Percentiles rank a stretch among this genome's conserved stretches.
phyloP scores from a whole-genome alignment of 371 early-diverging fungal species.

The Synchytrium microbalum region DNA sequence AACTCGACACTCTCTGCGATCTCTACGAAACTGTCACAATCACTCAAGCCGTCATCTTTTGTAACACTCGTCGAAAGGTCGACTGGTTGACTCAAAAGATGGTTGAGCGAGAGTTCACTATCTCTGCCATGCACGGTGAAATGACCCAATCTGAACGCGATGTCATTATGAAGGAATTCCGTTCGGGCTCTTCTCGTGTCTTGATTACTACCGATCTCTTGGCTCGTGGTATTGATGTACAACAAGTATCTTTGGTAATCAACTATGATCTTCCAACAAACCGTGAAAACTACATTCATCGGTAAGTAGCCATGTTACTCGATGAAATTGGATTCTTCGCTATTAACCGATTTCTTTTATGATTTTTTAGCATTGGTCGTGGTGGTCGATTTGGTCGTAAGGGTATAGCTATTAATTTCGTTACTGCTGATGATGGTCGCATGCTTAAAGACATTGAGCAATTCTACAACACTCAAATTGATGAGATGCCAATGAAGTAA shows the following conservation, averaged over 20 bases:
- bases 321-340: constrained; percentile 9
- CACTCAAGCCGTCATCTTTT: constrained; percentile 94
- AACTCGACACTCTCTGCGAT: constrained; percentile 84
- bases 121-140: constrained; percentile 74
- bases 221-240: constrained; percentile 98
- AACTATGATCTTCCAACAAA: constrained; percentile 95
- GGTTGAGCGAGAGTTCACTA: constrained; percentile 77
- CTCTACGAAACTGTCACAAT: constrained; percentile 86
- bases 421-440: constrained; percentile 79
- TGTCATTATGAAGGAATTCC: constrained; percentile 38
- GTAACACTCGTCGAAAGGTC: constrained; percentile 91
- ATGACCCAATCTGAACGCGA: constrained; percentile 39
- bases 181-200: constrained; percentile 62
- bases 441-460: constrained; percentile 86
- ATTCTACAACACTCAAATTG: constrained; percentile 87
- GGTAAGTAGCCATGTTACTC: constrained; percentile 38
- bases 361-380: constrained; percentile 73
- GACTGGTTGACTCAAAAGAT: constrained; percentile 84
- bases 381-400: constrained; percentile 96
- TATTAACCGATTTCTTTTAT: constrained; percentile 15
- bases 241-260: constrained; percentile 92
- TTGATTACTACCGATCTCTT: constrained; percentile 93
- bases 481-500: constrained; percentile 95
- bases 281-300: constrained; percentile 91
- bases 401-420: constrained; percentile 96